Conservation (phyloP, 495 filamentous ascomycete species). For the Lasiosphaeris hirsuta region DNA sequence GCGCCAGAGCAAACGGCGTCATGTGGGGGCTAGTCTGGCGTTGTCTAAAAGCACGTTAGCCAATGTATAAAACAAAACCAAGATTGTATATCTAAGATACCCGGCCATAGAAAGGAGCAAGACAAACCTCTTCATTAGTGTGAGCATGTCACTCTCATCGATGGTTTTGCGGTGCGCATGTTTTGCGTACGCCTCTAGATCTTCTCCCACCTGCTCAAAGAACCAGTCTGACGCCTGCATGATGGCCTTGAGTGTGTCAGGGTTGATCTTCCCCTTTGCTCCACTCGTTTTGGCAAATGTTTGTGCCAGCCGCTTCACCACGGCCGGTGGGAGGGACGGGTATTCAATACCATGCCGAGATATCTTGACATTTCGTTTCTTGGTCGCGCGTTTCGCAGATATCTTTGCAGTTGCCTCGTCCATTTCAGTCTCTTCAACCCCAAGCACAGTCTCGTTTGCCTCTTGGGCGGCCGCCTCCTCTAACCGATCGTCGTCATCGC, state of each 20-base stretch:
- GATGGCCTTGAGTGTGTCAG: constrained; percentile 68
- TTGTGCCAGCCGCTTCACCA: constrained; percentile 73
- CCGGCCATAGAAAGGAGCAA: constrained; percentile 23
- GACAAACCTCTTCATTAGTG: constrained; percentile 75
- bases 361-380: constrained; percentile 55
- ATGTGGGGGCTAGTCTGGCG: constrained; percentile 67
- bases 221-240: constrained; percentile 82
- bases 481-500: constrained; percentile 22
- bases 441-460: neutral
- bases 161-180: constrained; percentile 83
- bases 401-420: constrained; percentile 1
- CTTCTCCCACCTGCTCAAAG: constrained; percentile 79
- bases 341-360: constrained; percentile 73
- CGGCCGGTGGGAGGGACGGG: constrained; percentile 64
- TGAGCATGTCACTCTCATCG: constrained; percentile 77
- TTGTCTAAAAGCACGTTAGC: constrained; percentile 56
- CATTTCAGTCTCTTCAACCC: constrained; percentile 7
- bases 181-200: constrained; percentile 72
- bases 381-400: constrained; percentile 28
- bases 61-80: constrained; percentile 30
- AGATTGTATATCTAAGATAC: constrained; percentile 21
- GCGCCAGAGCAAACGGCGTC: constrained; percentile 78
- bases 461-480: constrained; percentile 15
- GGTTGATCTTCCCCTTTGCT: constrained; percentile 62
- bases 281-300: constrained; percentile 62